Conservation (phyloP, 768 basidiomycete species). For the Lactifluus rugatus region DNA sequence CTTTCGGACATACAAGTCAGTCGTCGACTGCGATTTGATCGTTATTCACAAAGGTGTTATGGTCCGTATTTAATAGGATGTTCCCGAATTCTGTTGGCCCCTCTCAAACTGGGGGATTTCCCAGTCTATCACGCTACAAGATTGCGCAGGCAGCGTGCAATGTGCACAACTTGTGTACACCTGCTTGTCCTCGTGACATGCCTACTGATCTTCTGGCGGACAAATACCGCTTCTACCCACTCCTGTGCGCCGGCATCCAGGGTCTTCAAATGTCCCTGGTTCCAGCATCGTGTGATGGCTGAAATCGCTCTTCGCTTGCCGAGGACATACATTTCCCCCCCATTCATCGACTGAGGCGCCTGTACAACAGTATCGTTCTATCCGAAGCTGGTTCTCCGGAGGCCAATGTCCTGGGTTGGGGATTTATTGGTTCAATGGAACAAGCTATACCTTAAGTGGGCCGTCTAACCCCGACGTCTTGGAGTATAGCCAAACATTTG, state of each 20-base stretch:
- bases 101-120: background rate
- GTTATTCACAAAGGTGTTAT: background rate
- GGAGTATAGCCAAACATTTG: slow-evolving; percentile 5
- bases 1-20: background rate
- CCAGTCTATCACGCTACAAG: background rate
- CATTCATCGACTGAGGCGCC: background rate
- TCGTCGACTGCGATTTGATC: background rate
- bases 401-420: slow-evolving; percentile 9
- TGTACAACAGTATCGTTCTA: background rate
- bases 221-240: background rate
- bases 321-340: background rate
- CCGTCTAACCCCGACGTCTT: slow-evolving; percentile 2
- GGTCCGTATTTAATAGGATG: background rate
- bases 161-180: background rate
- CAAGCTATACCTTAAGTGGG: slow-evolving; percentile 12
- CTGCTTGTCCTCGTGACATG: slow-evolving; percentile 6
- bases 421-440: background rate
- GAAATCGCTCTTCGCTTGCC: background rate
- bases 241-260: background rate
- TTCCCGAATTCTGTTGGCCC: background rate
- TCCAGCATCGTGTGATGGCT: background rate
- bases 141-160: background rate
- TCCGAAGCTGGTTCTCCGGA: background rate
- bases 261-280: background rate
- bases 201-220: background rate